These are phyloP conservation scores for Scedosporium boydii DNA, from an alignment of 2,329 filamentous ascomycete genomes.

Conservation along the genomic window DNA sequence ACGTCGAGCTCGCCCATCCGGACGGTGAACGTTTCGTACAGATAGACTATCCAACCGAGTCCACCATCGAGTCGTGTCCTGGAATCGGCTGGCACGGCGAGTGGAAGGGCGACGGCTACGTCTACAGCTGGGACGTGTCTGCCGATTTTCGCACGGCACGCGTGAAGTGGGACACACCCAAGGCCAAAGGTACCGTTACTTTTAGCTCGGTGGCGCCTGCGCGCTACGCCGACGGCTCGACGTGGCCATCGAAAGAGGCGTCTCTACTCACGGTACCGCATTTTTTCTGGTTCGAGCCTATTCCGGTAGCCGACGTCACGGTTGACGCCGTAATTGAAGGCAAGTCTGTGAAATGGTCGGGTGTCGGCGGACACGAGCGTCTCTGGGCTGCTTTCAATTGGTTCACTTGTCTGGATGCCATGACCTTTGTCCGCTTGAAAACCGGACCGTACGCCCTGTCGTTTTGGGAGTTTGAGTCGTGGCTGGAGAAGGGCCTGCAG, in stretches of 20 bases:
- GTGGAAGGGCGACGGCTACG: constrained; percentile 9
- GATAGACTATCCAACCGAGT: constrained; percentile 15
- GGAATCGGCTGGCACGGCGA: constrained; percentile 6
- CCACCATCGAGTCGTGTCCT: constrained; percentile 14
- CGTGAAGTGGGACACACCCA: constrained; percentile 4
- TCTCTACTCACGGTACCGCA: constrained; percentile 9
- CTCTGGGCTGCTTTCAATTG: constrained; percentile 14
- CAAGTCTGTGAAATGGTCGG: constrained; percentile 10
- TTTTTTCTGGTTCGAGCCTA: constrained; percentile 13
- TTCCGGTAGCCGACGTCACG: constrained; percentile 10
- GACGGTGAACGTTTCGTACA: constrained; percentile 14
- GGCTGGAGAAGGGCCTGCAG: constrained; percentile 1
- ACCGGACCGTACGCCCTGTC: constrained; percentile 1
- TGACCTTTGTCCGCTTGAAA: constrained; percentile 3
- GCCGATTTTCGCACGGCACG: constrained; percentile 1
- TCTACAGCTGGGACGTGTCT: constrained; percentile 12
- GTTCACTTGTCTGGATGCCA: constrained; percentile 3
- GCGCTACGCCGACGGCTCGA: constrained; percentile 10
- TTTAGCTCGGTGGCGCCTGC: constrained; percentile 11
- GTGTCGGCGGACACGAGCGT: constrained; percentile 15
- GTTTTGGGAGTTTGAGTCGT: constrained; percentile 4
- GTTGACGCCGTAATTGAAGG: constrained; percentile 11
- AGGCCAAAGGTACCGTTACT: constrained; percentile 10
- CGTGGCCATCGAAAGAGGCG: constrained; percentile 5
- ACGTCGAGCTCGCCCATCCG: constrained; percentile 14